Conservation (phyloP, 108 stramenopile species). For the Skeletonema potamos region DNA sequence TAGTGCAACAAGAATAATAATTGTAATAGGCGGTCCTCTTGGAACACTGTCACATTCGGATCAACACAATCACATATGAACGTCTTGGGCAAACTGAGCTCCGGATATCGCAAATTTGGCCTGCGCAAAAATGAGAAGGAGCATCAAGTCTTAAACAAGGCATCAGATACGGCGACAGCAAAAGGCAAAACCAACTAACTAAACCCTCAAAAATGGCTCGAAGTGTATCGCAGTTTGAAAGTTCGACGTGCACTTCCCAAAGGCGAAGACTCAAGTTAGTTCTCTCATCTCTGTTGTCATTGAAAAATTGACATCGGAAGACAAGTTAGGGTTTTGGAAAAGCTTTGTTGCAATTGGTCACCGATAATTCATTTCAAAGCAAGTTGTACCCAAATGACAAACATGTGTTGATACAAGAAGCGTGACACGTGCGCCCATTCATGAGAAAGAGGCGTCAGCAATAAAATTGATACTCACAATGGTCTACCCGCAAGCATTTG, state of each 20-base stretch:
- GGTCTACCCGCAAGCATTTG: conserved; percentile 59
- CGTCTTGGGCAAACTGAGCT: background rate
- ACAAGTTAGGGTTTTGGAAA: conserved; percentile 1
- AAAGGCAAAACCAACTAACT: conserved; percentile 13
- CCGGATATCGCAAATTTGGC: background rate
- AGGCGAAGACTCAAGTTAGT: conserved; percentile 1
- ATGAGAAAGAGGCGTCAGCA: background rate
- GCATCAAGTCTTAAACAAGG: conserved; percentile 9
- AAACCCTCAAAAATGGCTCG: background rate
- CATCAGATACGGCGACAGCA: conserved; percentile 1
- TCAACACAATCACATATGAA: conserved; percentile 5
- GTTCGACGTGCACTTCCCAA: background rate
- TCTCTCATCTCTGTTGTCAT: conserved; percentile 1
- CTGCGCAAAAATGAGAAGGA: conserved; percentile 16
- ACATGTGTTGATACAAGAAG: background rate
- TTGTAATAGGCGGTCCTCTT: background rate
- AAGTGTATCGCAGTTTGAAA: conserved; percentile 3
- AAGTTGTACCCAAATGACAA: background rate
- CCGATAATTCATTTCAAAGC: background rate
- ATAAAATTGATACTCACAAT: conserved; percentile 45
- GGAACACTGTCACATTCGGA: background rate
- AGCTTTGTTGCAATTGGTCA: conserved; percentile 1
- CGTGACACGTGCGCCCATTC: background rate
- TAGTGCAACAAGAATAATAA: conserved; percentile 2
- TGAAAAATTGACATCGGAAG: background rate